Evolutionary conservation across 306 rosid species (phyloP).

Genomic region (Malus sieversii): DNA sequence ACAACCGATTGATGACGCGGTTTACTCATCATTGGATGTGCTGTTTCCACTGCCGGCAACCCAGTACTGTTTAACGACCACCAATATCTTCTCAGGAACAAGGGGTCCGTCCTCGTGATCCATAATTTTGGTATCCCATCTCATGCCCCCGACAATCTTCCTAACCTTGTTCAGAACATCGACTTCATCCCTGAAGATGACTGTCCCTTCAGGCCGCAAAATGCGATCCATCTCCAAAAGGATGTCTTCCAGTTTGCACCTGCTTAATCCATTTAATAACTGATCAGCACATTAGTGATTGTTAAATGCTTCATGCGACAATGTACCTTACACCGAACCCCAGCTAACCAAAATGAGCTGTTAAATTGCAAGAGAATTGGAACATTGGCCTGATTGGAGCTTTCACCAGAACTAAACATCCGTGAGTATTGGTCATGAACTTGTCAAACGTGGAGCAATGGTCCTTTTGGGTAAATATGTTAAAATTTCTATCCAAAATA

Average conservation of each 20-base stretch:
- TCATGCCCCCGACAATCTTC: constrained; percentile 70
- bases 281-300: background rate
- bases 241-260: constrained; percentile 77
- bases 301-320: background rate
- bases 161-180: constrained; percentile 69
- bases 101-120: constrained; percentile 94
- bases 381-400: too few species aligned
- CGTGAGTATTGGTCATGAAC: too few species aligned
- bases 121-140: constrained; percentile 81
- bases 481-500: too few species aligned
- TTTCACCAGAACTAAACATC: too few species aligned
- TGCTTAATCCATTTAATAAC: constrained; percentile 18
- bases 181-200: constrained; percentile 73
- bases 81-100: constrained; percentile 78
- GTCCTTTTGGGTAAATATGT: too few species aligned
- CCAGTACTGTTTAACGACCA: constrained; percentile 75
- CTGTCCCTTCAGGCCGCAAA: constrained; percentile 75
- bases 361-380: background rate
- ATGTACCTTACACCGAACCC: background rate
- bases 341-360: background rate
- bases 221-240: constrained; percentile 94
- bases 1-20: background rate
- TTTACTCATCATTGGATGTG: constrained; percentile 34
- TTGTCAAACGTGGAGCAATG: too few species aligned
- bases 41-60: constrained; percentile 43